Base-by-base conservation (phyloP, 768 basidiomycete species). In the Tulasnella sp. region DNA sequence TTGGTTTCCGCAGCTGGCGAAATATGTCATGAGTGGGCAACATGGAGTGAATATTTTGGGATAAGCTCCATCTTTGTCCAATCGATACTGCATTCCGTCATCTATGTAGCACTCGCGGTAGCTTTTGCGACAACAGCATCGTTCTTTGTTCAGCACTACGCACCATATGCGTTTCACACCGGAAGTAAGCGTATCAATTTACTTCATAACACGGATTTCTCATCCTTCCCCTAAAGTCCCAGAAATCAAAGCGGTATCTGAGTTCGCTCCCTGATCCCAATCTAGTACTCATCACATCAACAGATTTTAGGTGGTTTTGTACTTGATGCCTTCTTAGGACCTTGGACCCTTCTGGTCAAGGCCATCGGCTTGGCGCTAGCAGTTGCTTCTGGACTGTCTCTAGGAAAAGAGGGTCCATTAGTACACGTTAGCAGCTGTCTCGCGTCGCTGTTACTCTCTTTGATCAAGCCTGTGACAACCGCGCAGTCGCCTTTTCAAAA, bases 341-440 rank as follows among this genome's bases (percentile, higher is more conserved):
- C 79, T 1, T 87, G 86, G 81, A 89, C 84, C 0, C 70, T 93
- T 24, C 68, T 89, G 42, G 87, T 87, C 58, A 93, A 93, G 62
- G 76, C 80, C 0, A 66, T 90, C 28, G 88, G 88, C 12, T 70
- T 91, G 37, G 83, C 86, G 1, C 73, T 93, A 4, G 73, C 84
- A 1, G 88, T 91, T 12, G 87, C 84, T 0, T 88, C 85, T 3
- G 88, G 88, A 0, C 69, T 91, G 15, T 86, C 83, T 1, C 67
- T 91, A 22, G 86, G 86, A 19, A 89, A 89, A 67, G 87, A 89
- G 70, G 88, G 87, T 0, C 88, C 87, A 3, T 67, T 92, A 27
- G 84, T 90, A 0, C 88, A 91, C 60, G 83, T 93, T 47, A 72
- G 83, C 2, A 83, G 81, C 52, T 89, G 87, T 62, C 75, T 87